These are phyloP conservation scores for Collybia sordida DNA, from an alignment of 768 basidiomycete species.

Conservation along the genomic window DNA sequence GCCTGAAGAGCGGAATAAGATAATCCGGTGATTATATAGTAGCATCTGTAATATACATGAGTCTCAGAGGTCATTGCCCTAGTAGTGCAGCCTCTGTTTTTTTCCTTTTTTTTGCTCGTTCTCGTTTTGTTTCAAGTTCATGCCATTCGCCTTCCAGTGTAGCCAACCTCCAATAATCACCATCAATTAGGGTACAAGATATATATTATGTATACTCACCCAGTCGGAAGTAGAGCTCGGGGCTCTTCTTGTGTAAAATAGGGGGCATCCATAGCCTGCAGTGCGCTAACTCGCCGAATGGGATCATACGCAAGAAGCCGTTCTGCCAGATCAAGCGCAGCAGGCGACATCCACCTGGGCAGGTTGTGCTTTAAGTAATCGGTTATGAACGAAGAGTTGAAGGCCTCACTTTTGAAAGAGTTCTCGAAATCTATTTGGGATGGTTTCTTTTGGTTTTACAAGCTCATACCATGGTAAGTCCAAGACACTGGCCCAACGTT, in stretches of 20 bases:
- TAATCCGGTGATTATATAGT: slow-evolving; percentile 22
- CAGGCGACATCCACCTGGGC: slow-evolving; percentile 80
- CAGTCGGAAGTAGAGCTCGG: slow-evolving; percentile 65
- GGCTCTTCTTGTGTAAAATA: slow-evolving; percentile 89
- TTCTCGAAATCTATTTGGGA: slow-evolving; percentile 78
- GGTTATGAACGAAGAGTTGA: background rate
- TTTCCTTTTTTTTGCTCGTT: slow-evolving; percentile 79
- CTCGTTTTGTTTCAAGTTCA: slow-evolving; percentile 92
- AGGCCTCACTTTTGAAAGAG: slow-evolving; percentile 78
- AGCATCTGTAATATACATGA: slow-evolving; percentile 25
- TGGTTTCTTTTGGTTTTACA: slow-evolving; percentile 81
- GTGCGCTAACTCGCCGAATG: slow-evolving; percentile 67
- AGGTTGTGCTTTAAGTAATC: slow-evolving; percentile 1
- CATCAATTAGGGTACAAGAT: slow-evolving; percentile 4
- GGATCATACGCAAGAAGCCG: slow-evolving; percentile 82
- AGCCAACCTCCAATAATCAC: slow-evolving; percentile 52
- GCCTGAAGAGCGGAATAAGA: slow-evolving; percentile 14
- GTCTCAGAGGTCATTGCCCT: slow-evolving; percentile 28
- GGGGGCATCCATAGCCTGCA: slow-evolving; percentile 74
- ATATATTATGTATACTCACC: slow-evolving; percentile 51
- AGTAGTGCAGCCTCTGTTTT: slow-evolving; percentile 49
- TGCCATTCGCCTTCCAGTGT: slow-evolving; percentile 95
- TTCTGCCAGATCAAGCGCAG: slow-evolving; percentile 86
- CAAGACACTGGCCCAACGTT: slow-evolving; percentile 80
- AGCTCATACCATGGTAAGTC: slow-evolving; percentile 98